Percentiles rank a stretch among this genome's conserved stretches.
Conservation (phyloP, 768 basidiomycete species). For the Amanita inopinata region DNA sequence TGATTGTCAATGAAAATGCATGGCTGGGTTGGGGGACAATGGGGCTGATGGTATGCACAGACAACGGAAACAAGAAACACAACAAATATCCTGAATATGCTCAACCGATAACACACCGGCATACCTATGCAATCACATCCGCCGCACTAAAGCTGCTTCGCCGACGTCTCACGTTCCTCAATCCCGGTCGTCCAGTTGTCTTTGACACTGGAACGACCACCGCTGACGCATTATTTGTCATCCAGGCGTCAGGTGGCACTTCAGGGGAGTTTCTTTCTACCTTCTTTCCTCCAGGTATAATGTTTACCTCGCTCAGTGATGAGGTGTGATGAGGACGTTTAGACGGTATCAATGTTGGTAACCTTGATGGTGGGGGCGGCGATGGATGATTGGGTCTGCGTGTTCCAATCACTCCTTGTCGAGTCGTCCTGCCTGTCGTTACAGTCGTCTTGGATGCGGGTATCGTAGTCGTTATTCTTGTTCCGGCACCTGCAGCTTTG, state of each 20-base stretch:
- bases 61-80: constrained; percentile 7
- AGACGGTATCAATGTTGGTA: constrained; percentile 59
- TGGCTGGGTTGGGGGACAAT: background rate
- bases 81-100: background rate
- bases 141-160: constrained; percentile 84
- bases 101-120: background rate
- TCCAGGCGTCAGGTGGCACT: constrained; percentile 56
- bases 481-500: constrained; percentile 29
- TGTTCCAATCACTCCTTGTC: constrained; percentile 2
- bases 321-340: constrained; percentile 42
- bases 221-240: constrained; percentile 58
- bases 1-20: background rate
- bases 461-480: constrained; percentile 22
- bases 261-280: constrained; percentile 11
- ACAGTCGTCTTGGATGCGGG: too few relatives aligned
- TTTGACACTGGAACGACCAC: constrained; percentile 69
- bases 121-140: constrained; percentile 63
- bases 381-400: constrained; percentile 40
- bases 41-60: constrained; percentile 2
- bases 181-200: constrained; percentile 54
- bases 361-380: constrained; percentile 56
- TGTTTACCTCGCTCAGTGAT: constrained; percentile 42
- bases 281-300: constrained; percentile 16
- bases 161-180: constrained; percentile 64
- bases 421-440: constrained; percentile 16